phyloP scores from a whole-genome alignment of 2,329 filamentous ascomycete genomes.

The Pseudogymnoascus sp. region DNA sequence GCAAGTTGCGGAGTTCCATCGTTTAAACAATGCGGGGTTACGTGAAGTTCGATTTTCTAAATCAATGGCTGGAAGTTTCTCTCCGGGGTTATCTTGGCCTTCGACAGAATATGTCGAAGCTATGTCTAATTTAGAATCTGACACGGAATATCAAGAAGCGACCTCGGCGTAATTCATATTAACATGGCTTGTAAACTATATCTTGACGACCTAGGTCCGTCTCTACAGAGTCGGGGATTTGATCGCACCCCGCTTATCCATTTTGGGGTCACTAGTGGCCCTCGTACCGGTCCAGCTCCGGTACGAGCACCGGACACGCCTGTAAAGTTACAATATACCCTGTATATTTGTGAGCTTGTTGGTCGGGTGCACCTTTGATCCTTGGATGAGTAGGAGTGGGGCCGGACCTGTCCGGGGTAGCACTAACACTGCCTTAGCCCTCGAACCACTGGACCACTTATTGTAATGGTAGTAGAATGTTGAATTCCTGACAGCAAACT shows the following conservation, averaged over 20 bases:
- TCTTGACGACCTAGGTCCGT: neutral
- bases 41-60: neutral
- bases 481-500: neutral
- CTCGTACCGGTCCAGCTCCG: neutral
- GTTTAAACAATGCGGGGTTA: neutral
- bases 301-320: neutral
- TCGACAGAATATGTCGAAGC: neutral
- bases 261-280: neutral
- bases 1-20: neutral
- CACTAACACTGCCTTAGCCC: neutral
- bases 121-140: neutral
- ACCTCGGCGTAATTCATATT: neutral
- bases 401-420: neutral
- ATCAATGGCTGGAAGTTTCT: neutral
- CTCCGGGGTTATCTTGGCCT: neutral
- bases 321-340: neutral
- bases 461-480: too few relatives aligned
- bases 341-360: neutral
- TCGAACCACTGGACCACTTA: neutral
- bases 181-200: neutral
- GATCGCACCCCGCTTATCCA: neutral
- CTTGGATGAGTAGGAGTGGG: neutral
- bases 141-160: neutral
- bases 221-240: neutral
- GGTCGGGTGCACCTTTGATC: neutral